Evolutionary conservation across 2,329 filamentous ascomycete species (phyloP), one percentile per base, ranked within the genome.

Genomic region (Mycosphaerelloides madeirae): DNA sequence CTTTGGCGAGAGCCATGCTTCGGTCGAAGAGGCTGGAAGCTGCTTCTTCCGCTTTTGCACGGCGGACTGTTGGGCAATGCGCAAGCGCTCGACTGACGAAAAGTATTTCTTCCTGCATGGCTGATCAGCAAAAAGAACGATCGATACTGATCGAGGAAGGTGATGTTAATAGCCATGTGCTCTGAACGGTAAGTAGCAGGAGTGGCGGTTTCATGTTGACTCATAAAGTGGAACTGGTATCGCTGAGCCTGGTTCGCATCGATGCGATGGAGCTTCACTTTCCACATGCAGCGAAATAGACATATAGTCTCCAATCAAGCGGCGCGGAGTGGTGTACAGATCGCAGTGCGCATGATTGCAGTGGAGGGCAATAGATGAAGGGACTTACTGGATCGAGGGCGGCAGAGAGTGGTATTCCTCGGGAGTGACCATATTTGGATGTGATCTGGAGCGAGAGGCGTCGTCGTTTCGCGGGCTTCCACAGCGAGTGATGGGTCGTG

Each of bases 1-100:
- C 38, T 49, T 50, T 39, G 53, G 41, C 12, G 49, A 46, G 6
- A 50, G 46, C 49, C 53, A 54, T 42, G 51, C 42, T 28, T 53
- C 37, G 28, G 20, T 49, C 44, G 20, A 44, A 9, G 22, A 6
- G 31, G 34, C 28, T 16, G 28, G 38, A 8, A 25, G 41, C 38
- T 57, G 56, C 44, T 51, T 56, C 39, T 48, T 54, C 16, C 58
- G 57, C 43, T 62, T 55, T 38, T 63, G 56, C 32, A 60, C 55
- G 38, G 62, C 65, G 34, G 68, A 65, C 38, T 67, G 68, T 56
- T 81, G 79, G 39, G 77, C 77, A 62, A 87, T 80, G 56, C 80
- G 79, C 46, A 85, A 73, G 46, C 83, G 78, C 66, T 88, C 84
- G 51, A 84, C 73, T 6, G 79, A 82, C 25, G 83, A 85, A 68